Evolutionary conservation across 306 rosid genomes (phyloP).

Genomic region (barrel medic (Medicago truncatula)): MtrunA17r5.0-ANR NC_053042.1:52226501-52227000

Average conservation of each 20-base stretch:
- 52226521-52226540: conserved; percentile 73
- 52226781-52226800: conserved; percentile 59
- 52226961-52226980: too few relatives aligned
- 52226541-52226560: not conserved
- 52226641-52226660: conserved; percentile 78
- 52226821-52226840: too few relatives aligned
- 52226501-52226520: conserved; percentile 89
- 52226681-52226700: conserved; percentile 55
- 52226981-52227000: too few relatives aligned
- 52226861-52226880: too few relatives aligned
- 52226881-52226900: too few relatives aligned
- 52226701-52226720: conserved; percentile 61
- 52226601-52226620: conserved; percentile 86
- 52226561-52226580: not conserved
- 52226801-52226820: not conserved
- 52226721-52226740: conserved; percentile 70
- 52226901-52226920: too few relatives aligned
- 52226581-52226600: not conserved
- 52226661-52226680: conserved; percentile 97
- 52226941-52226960: too few relatives aligned
- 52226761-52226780: conserved; percentile 69
- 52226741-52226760: conserved; percentile 69
- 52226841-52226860: too few relatives aligned
- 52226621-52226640: conserved; percentile 67
- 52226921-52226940: too few relatives aligned